Evolutionary conservation across 164 flowering plant genomes (phyloP), one percentile per base, ranked within the genome.

Genomic region (Litsea cubeba): DNA sequence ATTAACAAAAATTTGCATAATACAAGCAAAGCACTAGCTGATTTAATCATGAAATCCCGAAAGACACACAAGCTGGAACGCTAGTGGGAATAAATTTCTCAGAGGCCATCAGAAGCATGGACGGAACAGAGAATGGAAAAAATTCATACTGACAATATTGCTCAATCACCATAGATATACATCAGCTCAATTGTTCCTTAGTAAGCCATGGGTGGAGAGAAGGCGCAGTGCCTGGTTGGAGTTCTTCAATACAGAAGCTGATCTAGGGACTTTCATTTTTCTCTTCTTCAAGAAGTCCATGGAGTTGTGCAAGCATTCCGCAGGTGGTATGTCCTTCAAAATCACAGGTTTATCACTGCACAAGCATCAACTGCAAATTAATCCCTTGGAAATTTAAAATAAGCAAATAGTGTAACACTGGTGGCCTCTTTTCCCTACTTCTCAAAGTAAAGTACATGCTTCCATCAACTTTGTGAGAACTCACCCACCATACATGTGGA

Each of bases 161-260:
- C 62, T 58, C 2, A 6, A 58, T 17, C 62, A 58, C 11, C 62
- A 58, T 17, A 24, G 26, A 14, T 28, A 64, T 12, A 30, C 35
- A 66, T 66, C 49, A 3, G n/a, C n/a, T 77, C 68, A 82, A 22
- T 76, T 72, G 76, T 72, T 78, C n/a, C 70, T 74, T 58, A 92
- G 78, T 79, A 89, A 72, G 74, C 92, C 91, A 35, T 87, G 80
- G 7, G 71, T 67, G 40, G 92, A 86, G 50, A 94, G 81, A 72
- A 90, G 81, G 68, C 97, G 90, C 64, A 93, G 78, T 30, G 98
- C 98, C 84, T 90, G 94, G 62, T 83, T 86, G 65, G 97, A 80
- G 82, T 92, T 93, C 81, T 86, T 85, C 82, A 95, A 77, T 76
- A 90, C 89, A 3, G 97, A 78, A 51, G 83, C 70, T 18, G 99